Percentiles rank a stretch among this genome's conserved stretches.
These are phyloP conservation scores for Parastagonospora avenae DNA, from an alignment of 2,329 filamentous ascomycete species.

Conservation along the genomic window DNA sequence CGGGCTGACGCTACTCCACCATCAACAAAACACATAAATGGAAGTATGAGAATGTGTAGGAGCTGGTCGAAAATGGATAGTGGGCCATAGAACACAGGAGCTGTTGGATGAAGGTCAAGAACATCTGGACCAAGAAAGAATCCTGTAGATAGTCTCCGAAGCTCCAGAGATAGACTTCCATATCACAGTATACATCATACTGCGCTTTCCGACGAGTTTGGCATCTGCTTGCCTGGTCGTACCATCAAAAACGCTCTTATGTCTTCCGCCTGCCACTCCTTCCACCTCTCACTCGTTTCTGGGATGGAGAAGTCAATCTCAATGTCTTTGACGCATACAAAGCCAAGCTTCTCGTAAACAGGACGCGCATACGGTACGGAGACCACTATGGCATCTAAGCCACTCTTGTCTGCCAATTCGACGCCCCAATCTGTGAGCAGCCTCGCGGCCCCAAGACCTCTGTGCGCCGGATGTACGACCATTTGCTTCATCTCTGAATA, in stretches of 20 bases:
- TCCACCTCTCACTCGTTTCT: slow-evolving; percentile 6
- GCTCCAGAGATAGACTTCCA: background rate
- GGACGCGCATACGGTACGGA: slow-evolving; percentile 3
- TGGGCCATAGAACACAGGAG: too few relatives aligned
- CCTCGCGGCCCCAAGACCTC: background rate
- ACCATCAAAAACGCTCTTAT: slow-evolving; percentile 6
- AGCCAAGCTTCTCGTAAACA: slow-evolving; percentile 5
- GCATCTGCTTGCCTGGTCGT: background rate
- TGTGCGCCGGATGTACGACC: slow-evolving; percentile 1
- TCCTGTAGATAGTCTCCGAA: background rate
- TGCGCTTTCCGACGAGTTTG: background rate
- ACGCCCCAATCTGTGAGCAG: slow-evolving; percentile 6
- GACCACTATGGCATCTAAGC: slow-evolving; percentile 1
- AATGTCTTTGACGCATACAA: slow-evolving; percentile 3
- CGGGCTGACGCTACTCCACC: too few relatives aligned
- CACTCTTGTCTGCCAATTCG: background rate
- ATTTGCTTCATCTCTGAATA: slow-evolving; percentile 1
- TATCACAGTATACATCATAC: background rate
- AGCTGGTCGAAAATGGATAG: too few relatives aligned
- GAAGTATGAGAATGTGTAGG: too few relatives aligned
- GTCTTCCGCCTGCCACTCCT: slow-evolving; percentile 5
- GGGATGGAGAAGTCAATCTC: slow-evolving; percentile 4
- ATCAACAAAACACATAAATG: too few relatives aligned
- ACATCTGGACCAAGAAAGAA: too few relatives aligned
- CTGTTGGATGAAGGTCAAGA: too few relatives aligned